These are phyloP conservation scores for Euphrasia arctica DNA, from an alignment of 305 asterid species.

Conservation along the genomic window DNA sequence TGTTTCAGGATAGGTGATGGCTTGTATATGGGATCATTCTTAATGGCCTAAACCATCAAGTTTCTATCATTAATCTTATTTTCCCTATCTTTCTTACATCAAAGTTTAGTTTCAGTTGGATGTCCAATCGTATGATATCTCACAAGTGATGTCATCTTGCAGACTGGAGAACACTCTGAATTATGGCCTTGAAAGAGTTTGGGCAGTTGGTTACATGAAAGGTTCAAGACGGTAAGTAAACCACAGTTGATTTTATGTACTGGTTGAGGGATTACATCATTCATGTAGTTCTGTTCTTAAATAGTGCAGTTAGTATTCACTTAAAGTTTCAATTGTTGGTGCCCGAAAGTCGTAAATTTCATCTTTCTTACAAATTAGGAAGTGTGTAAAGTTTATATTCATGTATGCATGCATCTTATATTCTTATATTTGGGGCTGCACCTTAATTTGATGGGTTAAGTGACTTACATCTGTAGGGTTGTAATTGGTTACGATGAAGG, in stretches of 20 bases:
- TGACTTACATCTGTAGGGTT: constrained; percentile 49
- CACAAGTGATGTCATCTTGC: constrained; percentile 32
- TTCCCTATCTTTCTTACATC: not conserved
- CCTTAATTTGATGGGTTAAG: constrained; percentile 21
- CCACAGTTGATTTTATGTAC: constrained; percentile 25
- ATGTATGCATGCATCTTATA: not conserved
- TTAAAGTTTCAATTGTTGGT: not conserved
- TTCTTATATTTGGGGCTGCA: constrained; percentile 19
- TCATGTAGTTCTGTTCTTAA: constrained; percentile 15
- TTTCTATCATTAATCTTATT: not conserved
- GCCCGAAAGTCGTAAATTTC: too few relatives aligned
- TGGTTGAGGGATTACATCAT: constrained; percentile 19
- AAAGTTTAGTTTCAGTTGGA: constrained; percentile 18
- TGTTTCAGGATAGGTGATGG: constrained; percentile 9
- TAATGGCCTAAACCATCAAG: constrained; percentile 1
- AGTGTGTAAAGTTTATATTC: constrained; percentile 21
- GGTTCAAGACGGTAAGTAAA: constrained; percentile 54
- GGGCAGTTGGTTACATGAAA: constrained; percentile 60
- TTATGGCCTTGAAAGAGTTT: constrained; percentile 67
- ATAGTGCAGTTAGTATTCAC: constrained; percentile 6
- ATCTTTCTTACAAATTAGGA: not conserved
- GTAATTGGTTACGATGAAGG: constrained; percentile 98
- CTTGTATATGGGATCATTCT: constrained; percentile 16
- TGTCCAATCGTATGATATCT: constrained; percentile 5
- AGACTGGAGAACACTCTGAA: constrained; percentile 58